A percentile compares a stretch with the other conserved stretches of the same genome.
These are phyloP conservation scores for Aspergillus affinis DNA, from an alignment of 495 filamentous ascomycete species.

Conservation along the genomic window DNA sequence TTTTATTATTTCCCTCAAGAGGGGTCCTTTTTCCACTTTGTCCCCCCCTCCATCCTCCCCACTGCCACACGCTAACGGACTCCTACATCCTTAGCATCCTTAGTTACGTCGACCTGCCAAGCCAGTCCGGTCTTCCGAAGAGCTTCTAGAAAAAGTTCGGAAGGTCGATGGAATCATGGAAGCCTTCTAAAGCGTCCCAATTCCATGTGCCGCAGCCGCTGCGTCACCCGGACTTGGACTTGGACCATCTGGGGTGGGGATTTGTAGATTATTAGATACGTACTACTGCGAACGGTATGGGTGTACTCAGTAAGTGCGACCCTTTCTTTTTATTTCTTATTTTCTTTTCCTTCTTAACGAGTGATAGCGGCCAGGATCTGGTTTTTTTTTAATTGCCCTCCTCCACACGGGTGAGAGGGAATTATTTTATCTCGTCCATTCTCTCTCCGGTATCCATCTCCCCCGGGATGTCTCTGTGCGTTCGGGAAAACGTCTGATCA, in stretches of 20 bases:
- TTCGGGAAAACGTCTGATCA: not conserved
- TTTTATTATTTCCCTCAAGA: conserved; percentile 10
- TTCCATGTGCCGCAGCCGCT: conserved; percentile 16
- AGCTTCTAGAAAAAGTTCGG: conserved; percentile 43
- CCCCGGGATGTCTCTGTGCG: too few species aligned
- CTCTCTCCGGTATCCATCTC: too few species aligned
- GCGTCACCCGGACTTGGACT: conserved; percentile 11
- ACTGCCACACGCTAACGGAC: conserved; percentile 31
- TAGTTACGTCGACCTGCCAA: conserved; percentile 25
- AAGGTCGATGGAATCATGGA: conserved; percentile 30
- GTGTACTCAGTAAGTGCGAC: not conserved
- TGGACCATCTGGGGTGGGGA: conserved; percentile 4
- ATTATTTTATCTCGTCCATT: not conserved
- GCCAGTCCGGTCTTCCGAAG: conserved; percentile 29
- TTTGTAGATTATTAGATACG: not conserved
- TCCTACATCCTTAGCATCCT: conserved; percentile 12
- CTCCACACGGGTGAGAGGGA: not conserved
- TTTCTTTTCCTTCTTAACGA: not conserved
- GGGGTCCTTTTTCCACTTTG: conserved; percentile 7
- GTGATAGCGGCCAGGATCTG: too few species aligned
- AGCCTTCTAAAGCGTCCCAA: conserved; percentile 21
- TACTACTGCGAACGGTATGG: not conserved
- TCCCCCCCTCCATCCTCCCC: conserved; percentile 7
- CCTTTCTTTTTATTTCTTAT: conserved; percentile 5
- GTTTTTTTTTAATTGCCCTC: not conserved